Evolutionary conservation across 164 flowering plant species (phyloP).

Genomic region (Cinnamomum chago): DNA sequence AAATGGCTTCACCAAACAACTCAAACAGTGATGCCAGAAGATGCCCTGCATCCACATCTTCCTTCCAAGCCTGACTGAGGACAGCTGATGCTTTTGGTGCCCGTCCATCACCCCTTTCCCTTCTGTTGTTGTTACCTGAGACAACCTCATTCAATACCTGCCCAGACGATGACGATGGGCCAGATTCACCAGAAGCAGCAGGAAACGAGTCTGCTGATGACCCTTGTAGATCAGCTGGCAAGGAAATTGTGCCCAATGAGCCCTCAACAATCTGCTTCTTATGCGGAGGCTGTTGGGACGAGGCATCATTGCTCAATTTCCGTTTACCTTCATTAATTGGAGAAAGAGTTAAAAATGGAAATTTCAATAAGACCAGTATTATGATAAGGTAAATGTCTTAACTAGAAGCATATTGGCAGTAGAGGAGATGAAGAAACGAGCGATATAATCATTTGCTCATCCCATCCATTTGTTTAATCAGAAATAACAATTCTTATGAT

Average conservation of each 20-base stretch:
- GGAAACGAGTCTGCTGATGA: conserved; percentile 41
- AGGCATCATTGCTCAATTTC: conserved; percentile 57
- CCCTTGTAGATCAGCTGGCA: conserved; percentile 41
- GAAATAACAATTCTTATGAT: too few species aligned
- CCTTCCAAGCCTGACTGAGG: conserved; percentile 71
- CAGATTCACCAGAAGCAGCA: conserved; percentile 29
- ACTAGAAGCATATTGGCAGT: background rate
- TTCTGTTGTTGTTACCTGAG: conserved; percentile 30
- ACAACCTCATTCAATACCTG: conserved; percentile 27
- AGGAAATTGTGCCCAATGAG: conserved; percentile 37
- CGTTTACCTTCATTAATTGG: conserved; percentile 53
- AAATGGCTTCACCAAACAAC: conserved; percentile 67
- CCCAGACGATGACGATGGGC: conserved; percentile 30
- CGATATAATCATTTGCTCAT: background rate
- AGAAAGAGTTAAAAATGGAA: background rate
- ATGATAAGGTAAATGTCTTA: background rate
- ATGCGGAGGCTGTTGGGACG: conserved; percentile 62
- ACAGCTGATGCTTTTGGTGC: conserved; percentile 30
- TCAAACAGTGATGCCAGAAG: conserved; percentile 53
- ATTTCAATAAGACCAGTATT: too few species aligned
- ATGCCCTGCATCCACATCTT: conserved; percentile 55
- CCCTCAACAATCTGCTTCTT: conserved; percentile 58
- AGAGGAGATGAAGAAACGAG: too few species aligned
- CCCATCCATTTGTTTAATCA: background rate
- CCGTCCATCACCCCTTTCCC: conserved; percentile 31